A percentile compares a stretch with the other conserved stretches of the same genome.
Conservation (phyloP, 805 yeast genomes). For the Spathaspora girioi region DNA sequence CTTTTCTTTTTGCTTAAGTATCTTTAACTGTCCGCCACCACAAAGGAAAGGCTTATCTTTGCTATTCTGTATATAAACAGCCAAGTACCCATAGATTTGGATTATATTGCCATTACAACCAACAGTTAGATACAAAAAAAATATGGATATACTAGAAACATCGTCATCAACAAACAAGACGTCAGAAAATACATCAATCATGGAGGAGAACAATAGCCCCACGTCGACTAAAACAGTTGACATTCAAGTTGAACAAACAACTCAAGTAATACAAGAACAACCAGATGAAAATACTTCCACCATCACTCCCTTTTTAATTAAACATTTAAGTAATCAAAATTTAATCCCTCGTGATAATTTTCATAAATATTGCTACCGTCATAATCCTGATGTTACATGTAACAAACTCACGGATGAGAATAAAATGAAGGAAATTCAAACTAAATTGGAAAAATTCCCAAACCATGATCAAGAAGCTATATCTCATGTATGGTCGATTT, state of each 20-base stretch:
- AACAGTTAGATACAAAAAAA: background rate
- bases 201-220: background rate
- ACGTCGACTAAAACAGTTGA: background rate
- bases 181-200: background rate
- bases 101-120: background rate
- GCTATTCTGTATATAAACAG: background rate
- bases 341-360: constrained; percentile 47
- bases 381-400: constrained; percentile 82
- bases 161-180: background rate
- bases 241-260: background rate
- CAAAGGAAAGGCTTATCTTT: background rate
- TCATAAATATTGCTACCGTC: constrained; percentile 83
- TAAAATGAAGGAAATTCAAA: constrained; percentile 63
- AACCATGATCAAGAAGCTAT: constrained; percentile 73
- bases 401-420: constrained; percentile 63
- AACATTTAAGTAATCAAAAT: constrained; percentile 40
- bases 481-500: constrained; percentile 79
- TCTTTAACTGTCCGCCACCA: background rate
- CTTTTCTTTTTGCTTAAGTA: background rate
- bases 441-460: constrained; percentile 54
- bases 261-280: background rate
- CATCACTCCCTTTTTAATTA: constrained; percentile 38
- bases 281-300: constrained; percentile 18
- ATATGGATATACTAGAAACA: background rate
- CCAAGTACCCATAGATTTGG: no score